Conservation (phyloP, 345 rosid genomes). For the Melaleuca quinquenervia region DNA sequence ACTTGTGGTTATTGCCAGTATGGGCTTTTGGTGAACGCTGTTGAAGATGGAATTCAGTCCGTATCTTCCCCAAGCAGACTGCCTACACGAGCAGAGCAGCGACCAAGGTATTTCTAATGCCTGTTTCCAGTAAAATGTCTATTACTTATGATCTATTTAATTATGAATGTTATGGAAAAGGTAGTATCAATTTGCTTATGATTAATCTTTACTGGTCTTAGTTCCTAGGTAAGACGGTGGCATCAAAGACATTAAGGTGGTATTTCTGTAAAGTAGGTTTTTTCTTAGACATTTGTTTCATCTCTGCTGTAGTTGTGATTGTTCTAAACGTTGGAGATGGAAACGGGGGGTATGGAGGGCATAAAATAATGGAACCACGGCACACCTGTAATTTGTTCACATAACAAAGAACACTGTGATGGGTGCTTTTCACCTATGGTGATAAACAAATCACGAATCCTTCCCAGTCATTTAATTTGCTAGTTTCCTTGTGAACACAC, state of each 20-base stretch:
- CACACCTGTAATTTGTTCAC: not conserved
- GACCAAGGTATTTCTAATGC: constrained; percentile 35
- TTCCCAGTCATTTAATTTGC: not conserved
- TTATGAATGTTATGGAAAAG: not conserved
- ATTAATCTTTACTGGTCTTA: not conserved
- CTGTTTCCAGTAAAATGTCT: not conserved
- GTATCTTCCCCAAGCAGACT: constrained; percentile 22
- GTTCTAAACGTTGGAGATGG: not conserved
- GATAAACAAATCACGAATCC: not conserved
- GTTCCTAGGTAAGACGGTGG: not conserved
- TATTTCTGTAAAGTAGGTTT: not conserved
- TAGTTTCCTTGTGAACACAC: not conserved
- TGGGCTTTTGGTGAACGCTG: constrained; percentile 65
- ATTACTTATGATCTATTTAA: not conserved
- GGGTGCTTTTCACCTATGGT: not conserved
- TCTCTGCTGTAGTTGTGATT: not conserved
- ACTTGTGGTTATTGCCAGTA: constrained; percentile 77
- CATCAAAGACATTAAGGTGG: not conserved
- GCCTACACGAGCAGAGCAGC: constrained; percentile 24
- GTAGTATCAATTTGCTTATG: not conserved
- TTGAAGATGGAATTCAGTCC: constrained; percentile 35
- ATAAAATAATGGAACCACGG: not conserved
- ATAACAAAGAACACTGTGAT: not conserved
- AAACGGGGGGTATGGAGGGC: not conserved
- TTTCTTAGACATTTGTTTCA: not conserved